Evolutionary conservation across 2,329 filamentous ascomycete genomes (phyloP).

Genomic region (Apiospora sp.): DNA sequence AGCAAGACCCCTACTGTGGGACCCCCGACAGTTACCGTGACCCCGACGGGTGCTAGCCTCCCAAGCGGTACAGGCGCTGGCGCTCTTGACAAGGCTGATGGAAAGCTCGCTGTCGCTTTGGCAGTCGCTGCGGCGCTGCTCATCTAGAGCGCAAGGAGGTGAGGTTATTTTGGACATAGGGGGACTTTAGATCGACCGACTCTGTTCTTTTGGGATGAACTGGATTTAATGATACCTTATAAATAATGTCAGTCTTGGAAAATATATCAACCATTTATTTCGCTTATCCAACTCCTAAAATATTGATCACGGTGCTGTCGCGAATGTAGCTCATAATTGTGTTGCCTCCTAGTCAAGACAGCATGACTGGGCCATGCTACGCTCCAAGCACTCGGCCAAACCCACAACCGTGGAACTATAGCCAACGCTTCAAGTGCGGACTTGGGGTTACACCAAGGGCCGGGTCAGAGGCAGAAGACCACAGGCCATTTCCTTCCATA

Average conservation of each 20-base stretch:
- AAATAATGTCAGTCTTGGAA: no score
- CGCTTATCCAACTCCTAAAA: not conserved
- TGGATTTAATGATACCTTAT: not conserved
- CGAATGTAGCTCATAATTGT: not conserved
- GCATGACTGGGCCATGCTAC: no score
- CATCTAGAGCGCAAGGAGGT: not conserved
- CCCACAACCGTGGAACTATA: no score
- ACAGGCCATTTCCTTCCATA: no score
- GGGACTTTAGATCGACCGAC: not conserved
- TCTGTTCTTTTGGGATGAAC: not conserved
- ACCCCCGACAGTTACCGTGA: conserved; percentile 4
- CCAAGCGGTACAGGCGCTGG: not conserved
- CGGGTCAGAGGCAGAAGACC: no score
- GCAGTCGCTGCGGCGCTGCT: conserved; percentile 12
- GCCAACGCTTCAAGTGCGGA: no score
- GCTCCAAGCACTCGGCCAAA: no score
- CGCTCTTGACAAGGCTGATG: not conserved
- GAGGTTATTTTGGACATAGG: not conserved
- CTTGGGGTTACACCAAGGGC: no score
- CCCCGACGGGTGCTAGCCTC: not conserved
- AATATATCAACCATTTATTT: no score
- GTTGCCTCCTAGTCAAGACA: no score
- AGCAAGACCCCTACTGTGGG: no score
- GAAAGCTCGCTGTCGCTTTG: conserved; percentile 13
- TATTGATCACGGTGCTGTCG: not conserved